Percentiles rank a stretch among this genome's conserved stretches.
phyloP scores from a whole-genome alignment of 768 basidiomycete species.

The Boletus rubescentipes region DNA sequence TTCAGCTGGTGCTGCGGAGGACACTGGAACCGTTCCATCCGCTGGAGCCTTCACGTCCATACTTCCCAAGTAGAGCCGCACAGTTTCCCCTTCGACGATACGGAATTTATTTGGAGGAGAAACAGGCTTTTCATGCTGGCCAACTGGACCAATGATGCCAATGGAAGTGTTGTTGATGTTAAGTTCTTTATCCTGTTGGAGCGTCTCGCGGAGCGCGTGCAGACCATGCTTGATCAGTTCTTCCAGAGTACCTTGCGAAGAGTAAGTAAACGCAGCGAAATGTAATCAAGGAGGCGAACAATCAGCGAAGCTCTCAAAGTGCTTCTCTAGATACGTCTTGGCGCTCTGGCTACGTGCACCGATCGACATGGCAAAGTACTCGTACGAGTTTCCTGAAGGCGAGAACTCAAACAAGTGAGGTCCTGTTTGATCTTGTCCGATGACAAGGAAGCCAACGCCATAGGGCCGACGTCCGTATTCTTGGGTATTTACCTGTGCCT shows the following conservation, averaged over 20 bases:
- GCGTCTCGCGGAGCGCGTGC: slow-evolving; percentile 91
- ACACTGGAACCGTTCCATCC: slow-evolving; percentile 38
- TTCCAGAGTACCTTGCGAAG: slow-evolving; percentile 67
- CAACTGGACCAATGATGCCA: slow-evolving; percentile 81
- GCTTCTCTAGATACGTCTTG: slow-evolving; percentile 96
- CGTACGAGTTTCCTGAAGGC: slow-evolving; percentile 94
- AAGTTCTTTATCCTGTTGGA: slow-evolving; percentile 98
- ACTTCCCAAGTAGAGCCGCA: slow-evolving; percentile 70
- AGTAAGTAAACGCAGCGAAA: neutral
- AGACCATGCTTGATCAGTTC: slow-evolving; percentile 91
- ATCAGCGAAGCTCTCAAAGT: slow-evolving; percentile 84
- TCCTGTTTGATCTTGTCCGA: slow-evolving; percentile 94
- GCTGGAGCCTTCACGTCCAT: slow-evolving; percentile 72
- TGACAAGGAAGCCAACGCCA: slow-evolving; percentile 97
- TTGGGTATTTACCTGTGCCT: slow-evolving; percentile 98
- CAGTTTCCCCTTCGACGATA: slow-evolving; percentile 80
- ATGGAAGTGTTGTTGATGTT: slow-evolving; percentile 92
- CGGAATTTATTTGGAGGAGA: slow-evolving; percentile 68
- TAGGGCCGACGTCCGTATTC: slow-evolving; percentile 97
- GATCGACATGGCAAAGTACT: slow-evolving; percentile 98
- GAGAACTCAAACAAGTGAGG: slow-evolving; percentile 99
- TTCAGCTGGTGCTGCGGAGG: slow-evolving; percentile 44
- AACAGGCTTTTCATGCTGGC: slow-evolving; percentile 53
- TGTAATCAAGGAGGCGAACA: slow-evolving; percentile 48
- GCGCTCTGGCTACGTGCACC: slow-evolving; percentile 97